Percentiles rank a stretch among this genome's conserved stretches.
Conservation (phyloP, 805 yeast species). For the Kuraishia capsulata region DNA sequence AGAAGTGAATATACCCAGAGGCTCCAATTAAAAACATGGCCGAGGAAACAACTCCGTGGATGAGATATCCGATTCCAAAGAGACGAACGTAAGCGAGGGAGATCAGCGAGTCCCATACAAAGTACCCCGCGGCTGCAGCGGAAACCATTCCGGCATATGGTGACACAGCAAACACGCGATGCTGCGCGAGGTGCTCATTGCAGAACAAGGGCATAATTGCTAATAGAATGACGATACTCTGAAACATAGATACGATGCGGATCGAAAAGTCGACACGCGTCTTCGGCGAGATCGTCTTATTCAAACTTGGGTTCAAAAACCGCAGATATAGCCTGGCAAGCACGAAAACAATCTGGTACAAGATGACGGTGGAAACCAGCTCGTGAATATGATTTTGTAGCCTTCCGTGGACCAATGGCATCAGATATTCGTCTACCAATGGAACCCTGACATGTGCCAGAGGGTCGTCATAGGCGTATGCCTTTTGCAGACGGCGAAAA, state of each 20-base stretch:
- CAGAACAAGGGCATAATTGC: slow-evolving; percentile 20
- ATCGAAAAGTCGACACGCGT: slow-evolving; percentile 19
- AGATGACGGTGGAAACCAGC: slow-evolving; percentile 15
- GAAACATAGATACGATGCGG: slow-evolving; percentile 24
- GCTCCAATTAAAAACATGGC: slow-evolving; percentile 17
- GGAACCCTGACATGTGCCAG: slow-evolving; percentile 11
- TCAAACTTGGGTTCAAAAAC: slow-evolving; percentile 9
- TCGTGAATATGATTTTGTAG: slow-evolving; percentile 22
- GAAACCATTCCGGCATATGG: slow-evolving; percentile 22
- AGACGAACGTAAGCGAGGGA: slow-evolving; percentile 16
- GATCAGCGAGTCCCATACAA: slow-evolving; percentile 25
- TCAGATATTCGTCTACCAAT: slow-evolving; percentile 8
- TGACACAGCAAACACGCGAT: slow-evolving; percentile 22
- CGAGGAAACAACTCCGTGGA: slow-evolving; percentile 26
- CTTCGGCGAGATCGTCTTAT: slow-evolving; percentile 13
- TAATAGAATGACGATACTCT: slow-evolving; percentile 19
- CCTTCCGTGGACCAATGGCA: slow-evolving; percentile 12
- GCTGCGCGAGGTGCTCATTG: slow-evolving; percentile 16
- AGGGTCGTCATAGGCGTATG: slow-evolving; percentile 15
- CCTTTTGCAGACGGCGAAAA: slow-evolving; percentile 5
- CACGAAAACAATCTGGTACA: slow-evolving; percentile 19
- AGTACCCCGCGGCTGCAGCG: slow-evolving; percentile 23
- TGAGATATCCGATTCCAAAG: slow-evolving; percentile 24
- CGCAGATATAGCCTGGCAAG: slow-evolving; percentile 14
- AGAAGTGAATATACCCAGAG: slow-evolving; percentile 20